Evolutionary conservation across 108 stramenopile species (phyloP).

Genomic region (Schizochytrium sp.): DNA sequence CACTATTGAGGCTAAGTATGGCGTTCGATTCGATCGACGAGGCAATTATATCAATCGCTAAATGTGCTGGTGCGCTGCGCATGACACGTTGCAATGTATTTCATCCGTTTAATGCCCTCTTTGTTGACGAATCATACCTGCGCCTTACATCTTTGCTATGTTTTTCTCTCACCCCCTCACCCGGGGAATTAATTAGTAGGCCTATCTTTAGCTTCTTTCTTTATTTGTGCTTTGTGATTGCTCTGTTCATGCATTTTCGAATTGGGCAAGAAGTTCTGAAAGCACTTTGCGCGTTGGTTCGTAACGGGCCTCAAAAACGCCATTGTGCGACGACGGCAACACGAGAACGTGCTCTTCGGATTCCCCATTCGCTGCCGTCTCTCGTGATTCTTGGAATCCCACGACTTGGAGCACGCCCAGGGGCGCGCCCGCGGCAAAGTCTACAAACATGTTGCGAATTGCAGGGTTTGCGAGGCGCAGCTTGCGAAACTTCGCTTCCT

Average conservation of each 20-base stretch:
- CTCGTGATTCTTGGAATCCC: neutral
- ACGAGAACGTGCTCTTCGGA: neutral
- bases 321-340: neutral
- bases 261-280: neutral
- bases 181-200: too few species aligned
- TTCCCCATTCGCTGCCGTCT: neutral
- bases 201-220: neutral
- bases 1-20: neutral
- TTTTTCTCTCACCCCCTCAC: too few species aligned
- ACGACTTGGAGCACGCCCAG: neutral
- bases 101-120: too few species aligned
- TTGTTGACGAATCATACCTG: too few species aligned
- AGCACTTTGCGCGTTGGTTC: neutral
- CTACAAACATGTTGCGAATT: neutral
- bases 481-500: slow-evolving; percentile 36
- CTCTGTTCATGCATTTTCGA: neutral
- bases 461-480: slow-evolving; percentile 34
- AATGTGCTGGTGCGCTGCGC: neutral
- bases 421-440: neutral
- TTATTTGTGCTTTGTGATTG: neutral
- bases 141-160: too few species aligned
- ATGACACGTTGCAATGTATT: neutral
- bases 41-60: neutral
- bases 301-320: neutral
- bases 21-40: neutral